Evolutionary conservation across 2,329 filamentous ascomycete species (phyloP).

Genomic region (Rutstroemia sp.): DNA sequence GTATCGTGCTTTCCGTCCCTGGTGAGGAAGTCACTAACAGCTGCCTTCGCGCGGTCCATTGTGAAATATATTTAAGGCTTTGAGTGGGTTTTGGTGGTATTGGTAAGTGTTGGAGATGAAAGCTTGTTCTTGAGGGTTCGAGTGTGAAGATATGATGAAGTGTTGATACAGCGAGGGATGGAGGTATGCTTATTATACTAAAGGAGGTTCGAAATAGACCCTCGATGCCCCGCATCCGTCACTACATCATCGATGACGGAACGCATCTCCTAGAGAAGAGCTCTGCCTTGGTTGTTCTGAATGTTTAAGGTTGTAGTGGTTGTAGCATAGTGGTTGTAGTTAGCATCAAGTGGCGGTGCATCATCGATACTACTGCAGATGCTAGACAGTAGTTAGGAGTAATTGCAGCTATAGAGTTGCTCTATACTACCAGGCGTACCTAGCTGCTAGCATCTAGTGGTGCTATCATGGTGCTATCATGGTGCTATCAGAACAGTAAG

Average conservation of each 20-base stretch:
- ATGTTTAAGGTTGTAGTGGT: background rate
- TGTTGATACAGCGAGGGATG: background rate
- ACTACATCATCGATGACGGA: conserved; percentile 23
- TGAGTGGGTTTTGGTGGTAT: background rate
- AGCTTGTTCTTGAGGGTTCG: too few species aligned
- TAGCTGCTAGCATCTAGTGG: background rate
- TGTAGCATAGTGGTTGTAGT: background rate
- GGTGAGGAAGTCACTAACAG: conserved; percentile 52
- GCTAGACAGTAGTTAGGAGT: background rate
- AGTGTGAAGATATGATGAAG: background rate
- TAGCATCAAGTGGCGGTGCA: background rate
- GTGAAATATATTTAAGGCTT: background rate
- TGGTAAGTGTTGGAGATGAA: background rate
- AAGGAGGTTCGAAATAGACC: background rate
- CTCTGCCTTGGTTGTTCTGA: background rate
- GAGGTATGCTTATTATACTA: background rate
- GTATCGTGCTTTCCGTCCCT: conserved; percentile 60
- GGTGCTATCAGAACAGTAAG: too few species aligned
- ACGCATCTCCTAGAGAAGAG: background rate
- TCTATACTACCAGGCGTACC: too few species aligned
- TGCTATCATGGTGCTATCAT: too few species aligned
- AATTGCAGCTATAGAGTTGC: background rate
- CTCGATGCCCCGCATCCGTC: background rate
- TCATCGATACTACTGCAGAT: background rate
- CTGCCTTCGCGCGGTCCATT: conserved; percentile 60